Evolutionary conservation across 495 filamentous ascomycete genomes (phyloP).

Genomic region (Bombardia bombarda): DNA sequence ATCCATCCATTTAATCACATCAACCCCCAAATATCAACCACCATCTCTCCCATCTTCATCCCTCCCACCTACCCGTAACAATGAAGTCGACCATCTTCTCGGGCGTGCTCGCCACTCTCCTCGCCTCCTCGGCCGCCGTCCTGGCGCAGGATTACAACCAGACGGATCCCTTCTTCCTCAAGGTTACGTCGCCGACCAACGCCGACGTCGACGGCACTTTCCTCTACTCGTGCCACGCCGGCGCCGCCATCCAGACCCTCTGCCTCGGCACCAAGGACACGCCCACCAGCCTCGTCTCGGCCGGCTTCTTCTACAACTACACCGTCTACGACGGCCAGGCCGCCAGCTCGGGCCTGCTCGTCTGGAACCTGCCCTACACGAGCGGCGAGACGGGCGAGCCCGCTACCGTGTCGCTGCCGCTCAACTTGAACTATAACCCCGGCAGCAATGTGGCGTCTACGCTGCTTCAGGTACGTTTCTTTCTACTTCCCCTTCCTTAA

Average conservation of each 20-base stretch:
- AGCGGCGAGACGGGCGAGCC: constrained; percentile 18
- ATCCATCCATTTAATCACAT: no score
- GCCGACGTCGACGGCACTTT: constrained; percentile 26
- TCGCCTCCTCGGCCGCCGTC: constrained; percentile 13
- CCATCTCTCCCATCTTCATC: no score
- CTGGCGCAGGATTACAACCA: constrained; percentile 27
- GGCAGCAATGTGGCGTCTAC: constrained; percentile 46
- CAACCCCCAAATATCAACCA: no score
- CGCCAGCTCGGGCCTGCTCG: constrained; percentile 25
- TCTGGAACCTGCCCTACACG: constrained; percentile 32
- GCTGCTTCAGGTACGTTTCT: constrained; percentile 15
- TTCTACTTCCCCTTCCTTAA: neutral
- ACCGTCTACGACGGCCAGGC: constrained; percentile 22
- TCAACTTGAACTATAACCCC: constrained; percentile 32
- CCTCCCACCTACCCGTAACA: no score
- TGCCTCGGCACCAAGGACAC: constrained; percentile 28
- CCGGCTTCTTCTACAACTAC: constrained; percentile 24
- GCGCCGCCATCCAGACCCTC: constrained; percentile 46
- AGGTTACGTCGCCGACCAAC: constrained; percentile 25
- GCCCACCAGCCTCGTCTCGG: constrained; percentile 8
- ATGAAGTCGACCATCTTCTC: no score
- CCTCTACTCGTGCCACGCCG: constrained; percentile 45
- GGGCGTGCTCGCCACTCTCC: constrained; percentile 1
- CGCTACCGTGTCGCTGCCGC: constrained; percentile 24
- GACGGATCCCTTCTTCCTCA: constrained; percentile 34